Evolutionary conservation across 2,329 filamentous ascomycete genomes (phyloP).

Genomic region (Aspergillus pseudoviridinutans): DNA sequence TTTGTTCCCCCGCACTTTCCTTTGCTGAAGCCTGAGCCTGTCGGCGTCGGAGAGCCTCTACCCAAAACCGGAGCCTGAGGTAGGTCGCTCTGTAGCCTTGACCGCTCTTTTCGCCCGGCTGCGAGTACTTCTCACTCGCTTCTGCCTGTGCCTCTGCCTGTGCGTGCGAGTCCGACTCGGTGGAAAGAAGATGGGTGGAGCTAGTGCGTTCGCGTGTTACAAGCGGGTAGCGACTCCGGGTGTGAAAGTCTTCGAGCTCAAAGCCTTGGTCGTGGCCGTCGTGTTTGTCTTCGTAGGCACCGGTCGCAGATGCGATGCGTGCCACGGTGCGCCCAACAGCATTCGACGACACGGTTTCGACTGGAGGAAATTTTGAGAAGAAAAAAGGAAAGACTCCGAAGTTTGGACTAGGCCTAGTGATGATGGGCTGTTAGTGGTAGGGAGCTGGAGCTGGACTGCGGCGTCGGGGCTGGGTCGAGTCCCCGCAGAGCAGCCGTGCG

Average conservation of each 20-base stretch:
- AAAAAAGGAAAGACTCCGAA: neutral
- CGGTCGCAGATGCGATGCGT: slow-evolving; percentile 24
- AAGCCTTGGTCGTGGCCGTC: slow-evolving; percentile 4
- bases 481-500: too few species aligned
- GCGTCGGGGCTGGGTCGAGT: too few species aligned
- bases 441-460: neutral
- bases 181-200: slow-evolving; percentile 5
- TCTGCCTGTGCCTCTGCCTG: too few species aligned
- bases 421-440: neutral
- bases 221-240: slow-evolving; percentile 8
- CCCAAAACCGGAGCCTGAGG: slow-evolving; percentile 29
- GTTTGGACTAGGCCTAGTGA: neutral
- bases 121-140: too few species aligned
- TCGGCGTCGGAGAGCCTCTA: slow-evolving; percentile 29
- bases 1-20: slow-evolving; percentile 32
- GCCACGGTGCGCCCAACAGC: slow-evolving; percentile 19
- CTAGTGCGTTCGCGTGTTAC: slow-evolving; percentile 2
- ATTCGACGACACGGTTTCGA: slow-evolving; percentile 25
- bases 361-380: neutral
- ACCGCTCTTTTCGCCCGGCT: neutral
- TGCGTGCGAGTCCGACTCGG: neutral
- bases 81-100: slow-evolving; percentile 1
- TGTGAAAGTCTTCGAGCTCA: slow-evolving; percentile 22
- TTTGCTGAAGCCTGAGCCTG: slow-evolving; percentile 12
- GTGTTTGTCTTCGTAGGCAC: slow-evolving; percentile 15